Conservation (phyloP, 805 yeast species). For the Hanseniaspora guilliermondii region DNA sequence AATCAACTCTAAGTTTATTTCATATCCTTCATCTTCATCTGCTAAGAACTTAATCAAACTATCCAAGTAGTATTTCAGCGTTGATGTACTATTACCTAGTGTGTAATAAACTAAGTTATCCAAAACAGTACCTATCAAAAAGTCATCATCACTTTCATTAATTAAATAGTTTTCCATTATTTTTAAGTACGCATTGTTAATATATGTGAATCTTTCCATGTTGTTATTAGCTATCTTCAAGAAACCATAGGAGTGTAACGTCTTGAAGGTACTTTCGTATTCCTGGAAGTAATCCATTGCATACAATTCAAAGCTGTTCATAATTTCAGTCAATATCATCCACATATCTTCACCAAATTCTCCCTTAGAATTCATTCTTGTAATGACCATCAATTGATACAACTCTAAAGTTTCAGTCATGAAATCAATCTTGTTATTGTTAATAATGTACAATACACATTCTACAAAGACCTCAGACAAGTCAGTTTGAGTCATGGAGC, state of each 20-base stretch:
- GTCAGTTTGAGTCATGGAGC: constrained; percentile 49
- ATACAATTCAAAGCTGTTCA: constrained; percentile 46
- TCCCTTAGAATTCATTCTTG: constrained; percentile 35
- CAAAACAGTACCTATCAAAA: constrained; percentile 29
- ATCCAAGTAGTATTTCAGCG: constrained; percentile 18
- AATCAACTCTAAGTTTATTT: constrained; percentile 33
- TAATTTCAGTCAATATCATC: constrained; percentile 37
- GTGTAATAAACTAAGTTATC: constrained; percentile 26
- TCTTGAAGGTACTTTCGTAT: constrained; percentile 46
- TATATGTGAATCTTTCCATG: constrained; percentile 21
- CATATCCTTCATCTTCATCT: constrained; percentile 12
- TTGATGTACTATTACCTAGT: constrained; percentile 25
- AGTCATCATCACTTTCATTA: constrained; percentile 24
- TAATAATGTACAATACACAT: constrained; percentile 45
- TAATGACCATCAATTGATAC: constrained; percentile 41
- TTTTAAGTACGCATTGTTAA: constrained; percentile 22
- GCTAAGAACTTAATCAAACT: constrained; percentile 17
- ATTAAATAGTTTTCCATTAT: constrained; percentile 14
- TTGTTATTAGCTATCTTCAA: constrained; percentile 15
- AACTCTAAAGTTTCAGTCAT: constrained; percentile 53
- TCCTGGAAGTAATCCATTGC: constrained; percentile 48
- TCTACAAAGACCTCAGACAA: constrained; percentile 47
- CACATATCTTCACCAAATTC: constrained; percentile 41
- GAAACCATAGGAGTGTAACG: constrained; percentile 42
- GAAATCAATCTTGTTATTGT: constrained; percentile 47